Evolutionary conservation across 257 asterid genomes (phyloP).

Genomic region (Lithospermum erythrorhizon): DNA sequence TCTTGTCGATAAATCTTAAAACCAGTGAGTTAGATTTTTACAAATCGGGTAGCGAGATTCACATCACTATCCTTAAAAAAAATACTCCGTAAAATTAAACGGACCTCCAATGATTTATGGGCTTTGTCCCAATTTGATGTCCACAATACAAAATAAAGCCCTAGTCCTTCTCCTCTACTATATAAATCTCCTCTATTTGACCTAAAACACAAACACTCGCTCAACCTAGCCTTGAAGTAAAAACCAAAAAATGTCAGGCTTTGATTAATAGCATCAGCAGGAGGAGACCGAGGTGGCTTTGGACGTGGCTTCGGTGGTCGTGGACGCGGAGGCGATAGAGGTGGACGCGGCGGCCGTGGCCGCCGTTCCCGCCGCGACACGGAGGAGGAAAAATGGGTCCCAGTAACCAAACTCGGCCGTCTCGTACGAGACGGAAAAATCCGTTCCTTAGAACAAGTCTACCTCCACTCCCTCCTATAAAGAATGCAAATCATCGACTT

Average conservation of each 20-base stretch:
- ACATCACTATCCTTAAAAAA: too few species aligned
- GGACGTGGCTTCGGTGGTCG: slow-evolving; percentile 48
- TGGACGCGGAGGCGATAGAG: slow-evolving; percentile 49
- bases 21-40: too few species aligned
- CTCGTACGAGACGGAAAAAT: slow-evolving; percentile 55
- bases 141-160: too few species aligned
- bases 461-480: slow-evolving; percentile 80
- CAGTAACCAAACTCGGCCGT: slow-evolving; percentile 75
- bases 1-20: too few species aligned
- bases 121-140: too few species aligned
- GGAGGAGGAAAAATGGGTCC: slow-evolving; percentile 91
- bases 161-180: too few species aligned
- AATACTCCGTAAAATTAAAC: too few species aligned
- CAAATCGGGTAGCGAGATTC: too few species aligned
- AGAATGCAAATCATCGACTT: slow-evolving; percentile 66
- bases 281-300: slow-evolving; percentile 51
- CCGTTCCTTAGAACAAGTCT: slow-evolving; percentile 61
- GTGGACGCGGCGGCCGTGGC: slow-evolving; percentile 18
- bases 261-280: slow-evolving; percentile 40
- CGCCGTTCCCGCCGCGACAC: slow-evolving; percentile 36
- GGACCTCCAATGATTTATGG: too few species aligned
- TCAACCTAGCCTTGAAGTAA: background rate
- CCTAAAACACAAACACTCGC: background rate
- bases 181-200: too few species aligned
- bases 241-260: background rate